These are phyloP conservation scores for Gossypium schwendimanii DNA, from an alignment of 441 rosid genomes.

Conservation along the genomic window DNA sequence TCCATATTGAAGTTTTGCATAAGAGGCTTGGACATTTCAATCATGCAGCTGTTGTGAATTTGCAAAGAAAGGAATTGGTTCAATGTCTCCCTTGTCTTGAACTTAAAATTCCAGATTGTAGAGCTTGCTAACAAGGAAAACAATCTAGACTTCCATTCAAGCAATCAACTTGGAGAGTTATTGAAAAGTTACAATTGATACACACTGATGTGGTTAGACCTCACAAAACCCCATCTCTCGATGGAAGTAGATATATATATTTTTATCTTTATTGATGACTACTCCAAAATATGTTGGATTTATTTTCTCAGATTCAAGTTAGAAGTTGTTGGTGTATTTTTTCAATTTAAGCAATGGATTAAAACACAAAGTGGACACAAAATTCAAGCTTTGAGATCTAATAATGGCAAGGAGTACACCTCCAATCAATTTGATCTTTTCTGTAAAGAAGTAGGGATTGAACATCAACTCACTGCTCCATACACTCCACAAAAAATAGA, in stretches of 20 bases:
- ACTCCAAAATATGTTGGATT: background rate
- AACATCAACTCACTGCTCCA: background rate
- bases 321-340: background rate
- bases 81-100: background rate
- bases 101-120: no score
- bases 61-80: background rate
- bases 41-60: background rate
- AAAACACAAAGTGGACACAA: no score
- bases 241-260: background rate
- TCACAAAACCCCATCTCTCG: background rate
- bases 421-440: no score
- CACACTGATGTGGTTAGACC: background rate
- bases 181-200: background rate
- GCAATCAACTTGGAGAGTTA: background rate
- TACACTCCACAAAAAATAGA: background rate
- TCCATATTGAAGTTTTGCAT: background rate
- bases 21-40: background rate
- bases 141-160: background rate
- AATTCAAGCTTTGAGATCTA: background rate
- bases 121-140: background rate
- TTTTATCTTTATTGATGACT: background rate
- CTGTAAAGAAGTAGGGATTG: background rate
- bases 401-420: background rate
- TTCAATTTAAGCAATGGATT: no score
- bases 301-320: background rate